Evolutionary conservation across 2,329 filamentous ascomycete species (phyloP).

Genomic region (Diaporthe velutina): DNA sequence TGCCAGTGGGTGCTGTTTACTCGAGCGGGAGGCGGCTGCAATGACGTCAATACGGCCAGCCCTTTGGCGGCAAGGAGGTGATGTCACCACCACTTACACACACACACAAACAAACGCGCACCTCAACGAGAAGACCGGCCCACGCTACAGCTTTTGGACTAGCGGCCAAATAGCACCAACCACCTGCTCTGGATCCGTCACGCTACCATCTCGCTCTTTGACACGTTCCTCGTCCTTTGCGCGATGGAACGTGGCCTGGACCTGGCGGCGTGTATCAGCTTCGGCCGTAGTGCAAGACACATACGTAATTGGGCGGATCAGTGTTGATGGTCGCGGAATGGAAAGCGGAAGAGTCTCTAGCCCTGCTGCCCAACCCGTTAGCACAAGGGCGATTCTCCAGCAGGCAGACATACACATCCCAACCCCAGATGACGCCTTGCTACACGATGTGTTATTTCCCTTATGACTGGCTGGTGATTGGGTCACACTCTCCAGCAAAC

Average conservation of each 20-base stretch:
- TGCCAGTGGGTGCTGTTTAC: background rate
- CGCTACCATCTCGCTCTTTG: constrained; percentile 18
- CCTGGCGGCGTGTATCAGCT: background rate
- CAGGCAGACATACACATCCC: background rate
- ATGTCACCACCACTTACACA: constrained; percentile 10
- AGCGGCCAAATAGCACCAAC: background rate
- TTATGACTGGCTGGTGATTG: background rate
- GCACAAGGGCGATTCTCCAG: background rate
- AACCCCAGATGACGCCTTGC: background rate
- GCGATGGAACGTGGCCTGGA: constrained; percentile 26
- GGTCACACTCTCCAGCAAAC: background rate
- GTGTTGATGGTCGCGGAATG: background rate
- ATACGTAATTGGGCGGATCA: constrained; percentile 11
- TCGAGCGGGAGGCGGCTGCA: background rate
- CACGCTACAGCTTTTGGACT: background rate
- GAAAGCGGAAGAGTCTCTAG: background rate
- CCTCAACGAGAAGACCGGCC: background rate
- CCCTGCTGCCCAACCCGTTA: background rate
- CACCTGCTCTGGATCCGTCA: constrained; percentile 12
- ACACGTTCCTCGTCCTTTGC: background rate
- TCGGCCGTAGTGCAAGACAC: constrained; percentile 18
- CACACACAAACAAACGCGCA: background rate
- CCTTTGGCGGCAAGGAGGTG: constrained; percentile 17
- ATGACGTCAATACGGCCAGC: constrained; percentile 25
- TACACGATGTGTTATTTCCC: background rate